phyloP scores from a whole-genome alignment of 768 basidiomycete genomes.

The Trametes gibbosa region DNA sequence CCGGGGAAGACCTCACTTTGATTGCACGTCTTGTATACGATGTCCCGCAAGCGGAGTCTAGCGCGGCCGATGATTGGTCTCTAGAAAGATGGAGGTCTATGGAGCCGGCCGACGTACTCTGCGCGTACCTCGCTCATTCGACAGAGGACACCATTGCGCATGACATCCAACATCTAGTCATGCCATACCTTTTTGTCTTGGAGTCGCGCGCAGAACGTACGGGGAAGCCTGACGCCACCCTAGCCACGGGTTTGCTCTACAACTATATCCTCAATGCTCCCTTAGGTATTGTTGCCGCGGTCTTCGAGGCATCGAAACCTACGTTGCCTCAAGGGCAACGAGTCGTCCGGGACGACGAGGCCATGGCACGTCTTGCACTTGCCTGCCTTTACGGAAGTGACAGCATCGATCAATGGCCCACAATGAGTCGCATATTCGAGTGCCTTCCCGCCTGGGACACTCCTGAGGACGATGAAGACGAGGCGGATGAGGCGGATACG shows the following conservation, averaged over 20 bases:
- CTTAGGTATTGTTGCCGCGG: slow-evolving; percentile 62
- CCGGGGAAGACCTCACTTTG: slow-evolving; percentile 90
- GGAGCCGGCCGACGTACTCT: slow-evolving; percentile 60
- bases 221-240: slow-evolving; percentile 62
- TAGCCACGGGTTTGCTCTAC: slow-evolving; percentile 66
- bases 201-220: slow-evolving; percentile 84
- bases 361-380: slow-evolving; percentile 82
- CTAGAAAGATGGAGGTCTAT: slow-evolving; percentile 71
- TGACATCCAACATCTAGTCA: slow-evolving; percentile 74
- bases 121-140: slow-evolving; percentile 74
- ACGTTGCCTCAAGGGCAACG: slow-evolving; percentile 70
- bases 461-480: slow-evolving; percentile 49
- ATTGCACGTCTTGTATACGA: slow-evolving; percentile 89
- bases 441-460: slow-evolving; percentile 92
- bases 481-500: slow-evolving; percentile 76
- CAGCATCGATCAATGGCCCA: slow-evolving; percentile 68
- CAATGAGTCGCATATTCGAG: slow-evolving; percentile 92
- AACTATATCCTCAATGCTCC: slow-evolving; percentile 70
- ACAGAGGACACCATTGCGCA: slow-evolving; percentile 58
- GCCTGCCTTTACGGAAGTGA: slow-evolving; percentile 86
- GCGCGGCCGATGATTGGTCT: slow-evolving; percentile 65
- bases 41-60: slow-evolving; percentile 40
- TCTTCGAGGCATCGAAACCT: slow-evolving; percentile 92
- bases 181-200: slow-evolving; percentile 92
- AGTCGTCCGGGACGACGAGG: slow-evolving; percentile 77